A percentile compares a stretch with the other conserved stretches of the same genome.
Evolutionary conservation across 2,329 filamentous ascomycete species (phyloP).

Genomic region (Talaromyces sp.): DNA sequence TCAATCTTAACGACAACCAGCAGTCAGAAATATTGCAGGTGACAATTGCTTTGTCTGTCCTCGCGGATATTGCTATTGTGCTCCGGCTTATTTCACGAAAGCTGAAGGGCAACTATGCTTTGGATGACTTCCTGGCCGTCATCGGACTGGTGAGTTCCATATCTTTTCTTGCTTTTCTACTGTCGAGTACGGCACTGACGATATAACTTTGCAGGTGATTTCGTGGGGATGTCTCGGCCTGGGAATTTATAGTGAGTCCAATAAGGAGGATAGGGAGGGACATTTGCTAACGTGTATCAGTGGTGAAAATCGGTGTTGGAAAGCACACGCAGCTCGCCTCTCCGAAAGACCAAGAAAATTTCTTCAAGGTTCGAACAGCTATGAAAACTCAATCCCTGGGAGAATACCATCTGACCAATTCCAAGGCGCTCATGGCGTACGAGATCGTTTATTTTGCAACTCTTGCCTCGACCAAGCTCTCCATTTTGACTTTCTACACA

Average conservation of each 20-base stretch:
- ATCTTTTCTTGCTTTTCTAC: neutral
- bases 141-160: constrained; percentile 16
- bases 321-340: neutral
- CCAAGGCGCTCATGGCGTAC: constrained; percentile 17
- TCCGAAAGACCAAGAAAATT: neutral
- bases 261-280: neutral
- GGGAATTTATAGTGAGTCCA: neutral
- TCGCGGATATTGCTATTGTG: constrained; percentile 16
- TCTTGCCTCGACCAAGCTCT: constrained; percentile 23
- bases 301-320: neutral
- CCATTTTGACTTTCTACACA: constrained; percentile 24
- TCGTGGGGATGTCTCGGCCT: neutral
- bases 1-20: constrained; percentile 2
- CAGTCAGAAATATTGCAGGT: constrained; percentile 1
- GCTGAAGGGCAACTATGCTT: constrained; percentile 16
- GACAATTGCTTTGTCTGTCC: constrained; percentile 1
- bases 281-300: neutral
- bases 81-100: constrained; percentile 22
- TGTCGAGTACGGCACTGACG: neutral
- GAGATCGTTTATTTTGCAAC: constrained; percentile 22
- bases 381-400: neutral
- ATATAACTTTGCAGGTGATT: neutral
- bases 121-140: constrained; percentile 27
- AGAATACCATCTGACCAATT: neutral
- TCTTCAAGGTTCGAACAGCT: neutral